A percentile compares a stretch with the other conserved stretches of the same genome.
These are phyloP conservation scores for Fusarium sp. DNA, from an alignment of 2,329 filamentous ascomycete species.

Conservation along the genomic window DNA sequence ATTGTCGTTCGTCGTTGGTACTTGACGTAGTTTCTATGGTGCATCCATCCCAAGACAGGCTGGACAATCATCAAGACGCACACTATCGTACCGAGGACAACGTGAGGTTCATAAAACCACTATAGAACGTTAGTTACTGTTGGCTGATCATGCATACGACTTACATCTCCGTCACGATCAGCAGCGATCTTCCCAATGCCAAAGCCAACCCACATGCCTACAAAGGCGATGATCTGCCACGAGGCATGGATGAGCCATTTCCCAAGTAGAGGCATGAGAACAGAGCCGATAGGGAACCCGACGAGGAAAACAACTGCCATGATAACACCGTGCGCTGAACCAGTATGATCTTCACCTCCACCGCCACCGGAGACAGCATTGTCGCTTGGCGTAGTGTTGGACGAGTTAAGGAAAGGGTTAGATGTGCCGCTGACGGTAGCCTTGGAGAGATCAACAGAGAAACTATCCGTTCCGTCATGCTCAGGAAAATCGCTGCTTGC, in stretches of 20 bases:
- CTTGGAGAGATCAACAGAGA: not conserved
- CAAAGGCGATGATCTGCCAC: not conserved
- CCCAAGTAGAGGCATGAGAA: not conserved
- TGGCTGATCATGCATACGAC: accelerated
- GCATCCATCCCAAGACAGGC: not conserved
- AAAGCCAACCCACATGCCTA: not conserved
- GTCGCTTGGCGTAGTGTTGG: not conserved
- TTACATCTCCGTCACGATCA: not conserved
- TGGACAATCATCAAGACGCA: not conserved
- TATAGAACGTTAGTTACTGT: not conserved
- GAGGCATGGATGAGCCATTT: not conserved
- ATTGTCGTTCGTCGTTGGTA: not conserved
- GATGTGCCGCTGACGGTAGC: not conserved
- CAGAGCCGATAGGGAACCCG: not conserved
- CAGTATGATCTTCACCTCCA: not conserved
- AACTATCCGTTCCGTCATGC: not conserved
- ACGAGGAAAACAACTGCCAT: not conserved
- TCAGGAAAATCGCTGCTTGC: not conserved
- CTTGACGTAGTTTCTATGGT: not conserved
- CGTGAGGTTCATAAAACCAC: not conserved
- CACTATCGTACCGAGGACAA: not conserved
- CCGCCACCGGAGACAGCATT: not conserved
- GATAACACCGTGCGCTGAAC: not conserved
- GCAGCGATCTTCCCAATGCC: not conserved
- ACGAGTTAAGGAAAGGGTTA: not conserved